Evolutionary conservation across 1,284 basidiomycete species (phyloP).

Genomic region (Dichomitus squalens): DNA sequence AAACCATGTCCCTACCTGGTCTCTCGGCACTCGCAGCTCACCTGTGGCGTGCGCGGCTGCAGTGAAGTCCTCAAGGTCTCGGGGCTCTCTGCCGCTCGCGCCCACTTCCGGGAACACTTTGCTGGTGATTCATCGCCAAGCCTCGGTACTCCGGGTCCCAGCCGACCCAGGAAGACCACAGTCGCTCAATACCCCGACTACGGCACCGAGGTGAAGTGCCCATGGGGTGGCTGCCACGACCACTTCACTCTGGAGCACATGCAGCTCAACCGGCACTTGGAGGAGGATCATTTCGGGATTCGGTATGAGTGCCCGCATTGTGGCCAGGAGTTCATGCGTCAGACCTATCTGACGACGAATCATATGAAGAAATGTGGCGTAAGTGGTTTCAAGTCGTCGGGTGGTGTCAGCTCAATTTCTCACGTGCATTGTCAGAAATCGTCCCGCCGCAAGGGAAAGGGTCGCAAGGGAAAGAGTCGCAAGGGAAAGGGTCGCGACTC

Average conservation of each 20-base stretch:
- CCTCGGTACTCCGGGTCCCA: too few species aligned
- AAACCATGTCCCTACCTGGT: background rate
- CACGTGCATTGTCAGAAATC: background rate
- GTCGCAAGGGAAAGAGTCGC: too few species aligned
- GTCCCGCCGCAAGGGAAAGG: too few species aligned
- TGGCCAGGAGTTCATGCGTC: background rate
- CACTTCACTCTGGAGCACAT: background rate
- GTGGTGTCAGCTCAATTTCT: background rate
- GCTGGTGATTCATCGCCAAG: background rate
- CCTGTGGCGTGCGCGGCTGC: background rate
- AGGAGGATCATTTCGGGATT: background rate
- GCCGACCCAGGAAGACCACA: too few species aligned
- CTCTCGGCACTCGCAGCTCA: background rate
- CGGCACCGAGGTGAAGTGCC: too few species aligned
- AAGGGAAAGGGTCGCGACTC: too few species aligned
- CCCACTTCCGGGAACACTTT: background rate
- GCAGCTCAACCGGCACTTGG: background rate
- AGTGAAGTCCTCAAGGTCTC: background rate
- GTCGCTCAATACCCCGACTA: too few species aligned
- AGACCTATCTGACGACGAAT: too few species aligned
- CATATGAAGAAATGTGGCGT: background rate
- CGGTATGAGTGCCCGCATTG: background rate
- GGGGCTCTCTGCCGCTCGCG: background rate
- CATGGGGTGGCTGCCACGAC: background rate
- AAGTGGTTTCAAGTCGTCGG: background rate